These are phyloP conservation scores for Magnusiomyces starmeri DNA, from an alignment of 1,139 yeast species.

Conservation along the genomic window DNA sequence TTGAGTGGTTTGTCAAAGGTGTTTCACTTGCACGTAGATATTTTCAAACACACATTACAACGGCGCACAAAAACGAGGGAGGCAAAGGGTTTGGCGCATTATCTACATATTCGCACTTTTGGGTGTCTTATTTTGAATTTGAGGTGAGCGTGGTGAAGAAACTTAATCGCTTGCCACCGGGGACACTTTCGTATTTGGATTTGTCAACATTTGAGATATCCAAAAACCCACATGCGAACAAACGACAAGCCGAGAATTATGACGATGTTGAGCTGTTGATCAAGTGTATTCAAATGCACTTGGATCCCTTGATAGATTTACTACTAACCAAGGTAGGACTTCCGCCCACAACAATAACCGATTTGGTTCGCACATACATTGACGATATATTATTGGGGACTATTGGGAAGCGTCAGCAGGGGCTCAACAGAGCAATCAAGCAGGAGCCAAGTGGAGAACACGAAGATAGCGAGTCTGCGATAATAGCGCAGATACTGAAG, in stretches of 20 bases:
- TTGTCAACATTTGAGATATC: not conserved
- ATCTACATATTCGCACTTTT: slow-evolving; percentile 19
- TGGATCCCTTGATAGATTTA: slow-evolving; percentile 13
- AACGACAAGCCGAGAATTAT: not conserved
- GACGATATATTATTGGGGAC: slow-evolving; percentile 13
- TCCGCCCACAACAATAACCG: slow-evolving; percentile 28
- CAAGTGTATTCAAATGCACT: slow-evolving; percentile 8
- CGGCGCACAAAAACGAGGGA: not conserved
- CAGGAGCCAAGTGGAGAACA: too few species aligned
- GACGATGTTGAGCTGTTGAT: slow-evolving; percentile 1
- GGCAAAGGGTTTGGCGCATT: not conserved
- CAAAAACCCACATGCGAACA: not conserved
- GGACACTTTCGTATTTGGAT: not conserved
- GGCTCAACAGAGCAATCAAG: too few species aligned
- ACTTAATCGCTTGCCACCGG: not conserved
- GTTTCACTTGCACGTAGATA: too few species aligned
- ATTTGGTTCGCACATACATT: slow-evolving; percentile 28
- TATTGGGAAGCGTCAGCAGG: not conserved
- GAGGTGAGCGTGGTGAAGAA: slow-evolving; percentile 22
- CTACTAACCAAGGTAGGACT: slow-evolving; percentile 22
- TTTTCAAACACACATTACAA: not conserved
- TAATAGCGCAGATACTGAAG: not conserved
- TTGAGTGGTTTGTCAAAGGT: too few species aligned
- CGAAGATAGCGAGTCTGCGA: not conserved
- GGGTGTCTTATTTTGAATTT: slow-evolving; percentile 31